These are phyloP conservation scores for Phytophthora cajani DNA, from an alignment of 352 stramenopile genomes.

Conservation along the genomic window DNA sequence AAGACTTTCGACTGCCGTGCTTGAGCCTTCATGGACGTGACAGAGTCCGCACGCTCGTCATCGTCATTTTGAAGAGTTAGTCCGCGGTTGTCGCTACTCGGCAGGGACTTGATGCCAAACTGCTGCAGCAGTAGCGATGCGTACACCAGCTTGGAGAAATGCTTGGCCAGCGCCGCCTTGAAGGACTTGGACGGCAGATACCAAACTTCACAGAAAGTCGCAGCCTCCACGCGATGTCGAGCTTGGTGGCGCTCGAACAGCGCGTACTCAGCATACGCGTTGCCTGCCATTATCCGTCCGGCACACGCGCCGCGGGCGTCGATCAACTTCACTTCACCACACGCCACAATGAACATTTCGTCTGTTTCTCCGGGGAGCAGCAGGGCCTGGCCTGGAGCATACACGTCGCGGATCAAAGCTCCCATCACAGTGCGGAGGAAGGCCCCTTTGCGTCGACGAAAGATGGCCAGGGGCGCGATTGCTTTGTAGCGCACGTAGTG, in stretches of 20 bases:
- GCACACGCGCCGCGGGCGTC: constrained; percentile 17
- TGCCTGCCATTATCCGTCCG: constrained; percentile 40
- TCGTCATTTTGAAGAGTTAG: background rate
- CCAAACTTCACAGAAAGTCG: constrained; percentile 62
- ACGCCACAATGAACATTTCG: constrained; percentile 62
- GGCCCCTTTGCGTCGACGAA: constrained; percentile 51
- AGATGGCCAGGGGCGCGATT: constrained; percentile 52
- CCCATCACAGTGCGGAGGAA: constrained; percentile 62
- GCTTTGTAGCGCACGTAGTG: constrained; percentile 63
- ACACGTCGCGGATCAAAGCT: constrained; percentile 55
- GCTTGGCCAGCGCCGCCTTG: constrained; percentile 51
- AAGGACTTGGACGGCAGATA: constrained; percentile 45
- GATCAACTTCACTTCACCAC: constrained; percentile 51
- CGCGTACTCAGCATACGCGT: constrained; percentile 55
- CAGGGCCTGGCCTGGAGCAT: constrained; percentile 48
- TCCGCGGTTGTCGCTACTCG: background rate
- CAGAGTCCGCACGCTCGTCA: constrained; percentile 30
- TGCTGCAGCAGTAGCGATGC: constrained; percentile 49
- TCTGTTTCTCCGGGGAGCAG: constrained; percentile 40
- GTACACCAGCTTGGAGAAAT: constrained; percentile 67
- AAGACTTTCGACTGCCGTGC: constrained; percentile 42
- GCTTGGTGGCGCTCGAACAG: constrained; percentile 55
- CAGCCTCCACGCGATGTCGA: constrained; percentile 38
- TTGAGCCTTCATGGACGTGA: constrained; percentile 45
- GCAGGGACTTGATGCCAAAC: constrained; percentile 23